Evolutionary conservation across 257 asterid species (phyloP), one percentile per base, ranked within the genome.

Genomic region (Gardenia jasminoides): DNA sequence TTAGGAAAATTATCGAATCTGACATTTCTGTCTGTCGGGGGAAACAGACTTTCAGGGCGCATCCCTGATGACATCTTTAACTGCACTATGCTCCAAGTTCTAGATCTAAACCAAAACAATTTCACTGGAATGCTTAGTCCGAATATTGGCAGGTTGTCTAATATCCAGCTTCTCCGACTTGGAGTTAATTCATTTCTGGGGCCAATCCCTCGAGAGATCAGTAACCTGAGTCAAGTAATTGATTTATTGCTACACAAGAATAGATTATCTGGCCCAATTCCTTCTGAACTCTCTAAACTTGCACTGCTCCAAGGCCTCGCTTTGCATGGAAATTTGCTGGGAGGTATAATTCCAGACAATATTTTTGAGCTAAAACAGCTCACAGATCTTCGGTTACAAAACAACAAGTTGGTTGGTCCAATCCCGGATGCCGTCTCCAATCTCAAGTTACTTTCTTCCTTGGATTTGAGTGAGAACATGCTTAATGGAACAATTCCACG

Each of bases 381-480:
- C 65, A 81, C 82, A 61, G 90, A 87, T 78, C 92, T 92, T 73
- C 89, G 77, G 41, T 22, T 94, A 85, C 83, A 83, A 79, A 67
- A 86, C 77, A 94, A 92, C 78, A 84, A 70, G 65, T 74, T 94
- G 12, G 61, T 59, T 0, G 97, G 97, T 15, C 87, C 85, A 48
- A 80, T 94, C 74, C 97, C 96, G 4, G 84, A 80, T 22, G 83
- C 87, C 10, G 74, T 92, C 56, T 85, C 92, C 5, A 79, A 85
- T 24, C 90, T 92, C 2, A 83, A 82, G 62, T 85, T 61, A 6
- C 90, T 94, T 68, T 80, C 96, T 24, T 61, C 67, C 81, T 74
- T 94, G 81, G 94, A 92, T 74, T 85, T 94, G 68, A 90, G 96
- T 36, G 84, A 90, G 64, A 94, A 94, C 89, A 79, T 76, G 83